Percentiles rank a stretch among this genome's conserved stretches.
Conservation (phyloP, 768 basidiomycete species). For the Pleurotus pulmonarius region DNA sequence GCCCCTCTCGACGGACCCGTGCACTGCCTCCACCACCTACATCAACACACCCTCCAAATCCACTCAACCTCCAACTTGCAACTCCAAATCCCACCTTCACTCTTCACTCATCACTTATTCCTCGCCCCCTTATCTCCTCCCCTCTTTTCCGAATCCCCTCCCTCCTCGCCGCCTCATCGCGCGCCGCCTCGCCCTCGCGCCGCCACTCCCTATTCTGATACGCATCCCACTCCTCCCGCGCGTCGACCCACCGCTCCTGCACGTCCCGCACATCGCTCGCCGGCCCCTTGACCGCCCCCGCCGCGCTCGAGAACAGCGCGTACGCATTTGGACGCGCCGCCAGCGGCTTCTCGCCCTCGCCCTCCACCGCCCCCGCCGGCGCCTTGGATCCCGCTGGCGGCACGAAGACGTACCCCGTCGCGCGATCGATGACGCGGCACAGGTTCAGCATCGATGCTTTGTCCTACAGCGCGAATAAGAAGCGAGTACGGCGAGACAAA, state of each 20-base stretch:
- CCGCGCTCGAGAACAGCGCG: conserved; percentile 64
- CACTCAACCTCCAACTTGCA: no score
- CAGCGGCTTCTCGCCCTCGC: conserved; percentile 11
- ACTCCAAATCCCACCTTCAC: no score
- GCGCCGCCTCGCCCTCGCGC: conserved; percentile 59
- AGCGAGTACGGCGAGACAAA: not conserved
- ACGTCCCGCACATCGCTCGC: conserved; percentile 65
- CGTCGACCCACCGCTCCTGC: conserved; percentile 94
- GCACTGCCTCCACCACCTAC: no score
- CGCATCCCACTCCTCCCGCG: conserved; percentile 76
- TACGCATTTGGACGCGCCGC: conserved; percentile 57
- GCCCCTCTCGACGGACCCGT: no score
- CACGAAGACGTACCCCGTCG: conserved; percentile 88
- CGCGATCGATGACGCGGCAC: conserved; percentile 80
- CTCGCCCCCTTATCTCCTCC: no score
- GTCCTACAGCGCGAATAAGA: conserved; percentile 49
- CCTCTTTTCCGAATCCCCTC: not conserved
- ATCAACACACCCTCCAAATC: no score
- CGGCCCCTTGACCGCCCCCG: conserved; percentile 46
- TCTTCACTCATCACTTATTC: no score
- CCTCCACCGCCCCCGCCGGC: conserved; percentile 13
- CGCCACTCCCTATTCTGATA: conserved; percentile 77
- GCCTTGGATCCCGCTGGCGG: conserved; percentile 38
- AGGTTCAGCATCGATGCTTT: conserved; percentile 93
- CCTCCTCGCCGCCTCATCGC: conserved; percentile 23